Evolutionary conservation across 345 rosid species (phyloP).

Genomic region (Euphorbia tirucalli): DNA sequence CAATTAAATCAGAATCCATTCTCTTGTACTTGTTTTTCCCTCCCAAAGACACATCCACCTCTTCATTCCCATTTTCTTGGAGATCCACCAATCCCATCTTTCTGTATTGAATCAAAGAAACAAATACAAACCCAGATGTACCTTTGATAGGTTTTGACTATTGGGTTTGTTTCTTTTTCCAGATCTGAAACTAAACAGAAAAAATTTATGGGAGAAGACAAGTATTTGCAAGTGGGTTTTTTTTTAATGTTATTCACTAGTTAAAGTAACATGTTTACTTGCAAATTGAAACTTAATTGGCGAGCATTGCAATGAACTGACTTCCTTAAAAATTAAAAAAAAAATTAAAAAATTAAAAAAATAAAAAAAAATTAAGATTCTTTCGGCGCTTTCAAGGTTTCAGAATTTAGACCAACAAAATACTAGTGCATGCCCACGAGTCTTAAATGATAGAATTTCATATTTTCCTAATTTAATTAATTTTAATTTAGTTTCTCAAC

Average conservation of each 20-base stretch:
- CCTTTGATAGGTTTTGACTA: neutral
- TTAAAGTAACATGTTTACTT: neutral
- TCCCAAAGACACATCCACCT: slow-evolving; percentile 43
- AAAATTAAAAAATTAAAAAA: slow-evolving; percentile 1
- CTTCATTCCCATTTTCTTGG: slow-evolving; percentile 50
- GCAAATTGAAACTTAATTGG: neutral
- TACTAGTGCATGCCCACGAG: too few species aligned
- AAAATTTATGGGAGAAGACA: neutral
- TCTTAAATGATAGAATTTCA: too few species aligned
- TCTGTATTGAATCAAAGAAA: slow-evolving; percentile 20
- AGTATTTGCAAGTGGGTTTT: slow-evolving; percentile 9
- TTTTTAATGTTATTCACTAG: neutral
- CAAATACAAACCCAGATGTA: too few species aligned
- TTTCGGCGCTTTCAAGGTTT: too few species aligned
- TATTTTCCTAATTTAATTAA: too few species aligned
- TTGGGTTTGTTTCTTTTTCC: neutral
- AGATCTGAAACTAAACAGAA: slow-evolving; percentile 15
- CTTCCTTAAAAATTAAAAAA: neutral
- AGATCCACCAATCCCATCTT: slow-evolving; percentile 37
- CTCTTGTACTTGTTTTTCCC: slow-evolving; percentile 70
- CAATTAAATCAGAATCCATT: slow-evolving; percentile 52
- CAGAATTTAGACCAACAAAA: too few species aligned
- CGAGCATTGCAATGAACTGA: slow-evolving; percentile 11
- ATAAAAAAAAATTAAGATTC: neutral
- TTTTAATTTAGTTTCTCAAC: too few species aligned